Conservation (phyloP, 1,284 basidiomycete genomes). For the Rhodotorula sp. region DNA sequence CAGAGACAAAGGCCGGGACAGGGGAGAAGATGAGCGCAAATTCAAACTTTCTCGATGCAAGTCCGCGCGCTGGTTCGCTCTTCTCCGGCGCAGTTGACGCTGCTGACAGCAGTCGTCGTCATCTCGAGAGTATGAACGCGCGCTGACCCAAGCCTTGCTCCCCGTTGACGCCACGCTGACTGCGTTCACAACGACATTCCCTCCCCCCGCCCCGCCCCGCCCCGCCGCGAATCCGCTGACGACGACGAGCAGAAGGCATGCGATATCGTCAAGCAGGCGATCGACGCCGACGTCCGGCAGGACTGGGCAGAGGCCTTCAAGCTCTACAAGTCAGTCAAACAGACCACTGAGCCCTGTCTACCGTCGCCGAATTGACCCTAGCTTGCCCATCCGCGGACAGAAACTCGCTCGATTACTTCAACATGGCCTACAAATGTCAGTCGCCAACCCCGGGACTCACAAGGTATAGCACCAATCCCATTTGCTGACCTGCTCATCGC, state of each 20-base stretch:
- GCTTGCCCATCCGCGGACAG: conserved; percentile 57
- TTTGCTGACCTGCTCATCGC: neutral
- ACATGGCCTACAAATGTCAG: conserved; percentile 80
- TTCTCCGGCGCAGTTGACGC: neutral
- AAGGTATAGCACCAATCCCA: no score
- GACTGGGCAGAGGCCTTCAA: conserved; percentile 94
- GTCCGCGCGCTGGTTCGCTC: no score
- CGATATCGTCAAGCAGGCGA: conserved; percentile 85
- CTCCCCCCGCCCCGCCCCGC: neutral
- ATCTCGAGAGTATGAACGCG: conserved; percentile 2
- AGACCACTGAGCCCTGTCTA: neutral
- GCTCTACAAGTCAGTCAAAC: conserved; percentile 52
- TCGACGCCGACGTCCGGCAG: conserved; percentile 90
- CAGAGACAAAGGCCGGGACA: no score
- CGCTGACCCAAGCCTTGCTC: neutral
- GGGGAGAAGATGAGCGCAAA: conserved; percentile 10
- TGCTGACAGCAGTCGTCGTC: neutral
- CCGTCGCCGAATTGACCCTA: neutral
- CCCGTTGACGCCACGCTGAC: neutral
- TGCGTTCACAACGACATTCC: neutral
- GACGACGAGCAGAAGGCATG: conserved; percentile 71
- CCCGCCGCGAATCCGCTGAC: neutral
- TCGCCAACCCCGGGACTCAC: conserved; percentile 29
- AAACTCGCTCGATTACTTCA: conserved; percentile 96
- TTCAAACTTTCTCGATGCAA: conserved; percentile 56